phyloP scores from a whole-genome alignment of 306 rosid species.

The Astragalus membranaceus region DNA sequence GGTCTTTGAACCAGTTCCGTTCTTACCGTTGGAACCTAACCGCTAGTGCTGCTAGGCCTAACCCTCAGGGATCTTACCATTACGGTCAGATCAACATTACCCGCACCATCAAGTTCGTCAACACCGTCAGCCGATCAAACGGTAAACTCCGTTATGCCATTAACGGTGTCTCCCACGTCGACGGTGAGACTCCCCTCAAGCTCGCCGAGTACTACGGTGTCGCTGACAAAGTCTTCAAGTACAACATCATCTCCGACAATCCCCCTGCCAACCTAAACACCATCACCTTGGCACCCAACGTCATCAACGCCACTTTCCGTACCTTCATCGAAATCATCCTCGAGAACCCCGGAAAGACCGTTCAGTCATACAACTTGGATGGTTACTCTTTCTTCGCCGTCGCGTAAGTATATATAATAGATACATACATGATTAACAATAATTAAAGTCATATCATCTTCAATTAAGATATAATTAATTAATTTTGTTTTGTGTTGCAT shows the following conservation, averaged over 20 bases:
- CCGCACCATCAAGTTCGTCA: slow-evolving; percentile 57
- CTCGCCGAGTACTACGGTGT: slow-evolving; percentile 60
- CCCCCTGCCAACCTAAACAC: slow-evolving; percentile 6
- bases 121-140: slow-evolving; percentile 15
- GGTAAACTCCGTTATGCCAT: slow-evolving; percentile 62
- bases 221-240: slow-evolving; percentile 45
- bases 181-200: slow-evolving; percentile 58
- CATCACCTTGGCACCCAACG: slow-evolving; percentile 39
- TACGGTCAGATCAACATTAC: slow-evolving; percentile 75
- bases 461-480: too few species aligned
- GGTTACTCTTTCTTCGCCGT: slow-evolving; percentile 67
- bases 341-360: slow-evolving; percentile 53
- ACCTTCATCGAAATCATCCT: slow-evolving; percentile 58
- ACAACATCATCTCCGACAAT: slow-evolving; percentile 33
- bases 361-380: slow-evolving; percentile 61
- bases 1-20: slow-evolving; percentile 85
- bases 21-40: slow-evolving; percentile 87
- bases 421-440: too few species aligned
- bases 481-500: slow-evolving; percentile 9
- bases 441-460: too few species aligned
- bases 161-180: slow-evolving; percentile 57
- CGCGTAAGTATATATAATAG: slow-evolving; percentile 36
- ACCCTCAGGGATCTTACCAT: slow-evolving; percentile 83
- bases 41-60: slow-evolving; percentile 84
- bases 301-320: slow-evolving; percentile 37